Conservation (phyloP, 306 rosid genomes). For the Gastrolobium bilobum region DNA sequence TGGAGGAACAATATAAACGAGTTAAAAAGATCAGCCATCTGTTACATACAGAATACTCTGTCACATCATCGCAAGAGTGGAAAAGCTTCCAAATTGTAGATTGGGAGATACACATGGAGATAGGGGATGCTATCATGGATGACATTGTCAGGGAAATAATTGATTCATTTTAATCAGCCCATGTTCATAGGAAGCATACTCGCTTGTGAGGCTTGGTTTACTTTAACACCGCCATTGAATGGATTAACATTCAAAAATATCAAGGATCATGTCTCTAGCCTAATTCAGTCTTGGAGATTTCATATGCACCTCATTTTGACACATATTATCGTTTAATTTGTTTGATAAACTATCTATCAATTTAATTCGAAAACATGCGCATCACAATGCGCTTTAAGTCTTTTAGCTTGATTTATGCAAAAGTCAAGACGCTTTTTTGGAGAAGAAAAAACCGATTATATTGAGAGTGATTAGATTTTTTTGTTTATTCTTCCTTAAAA, state of each 20-base stretch:
- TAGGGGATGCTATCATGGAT: constrained; percentile 61
- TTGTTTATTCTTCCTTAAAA: too few species aligned
- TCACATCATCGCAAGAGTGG: constrained; percentile 52
- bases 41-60: constrained; percentile 40
- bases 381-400: too few species aligned
- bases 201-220: constrained; percentile 23
- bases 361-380: too few species aligned
- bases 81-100: constrained; percentile 37
- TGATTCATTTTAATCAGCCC: constrained; percentile 37
- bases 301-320: not conserved
- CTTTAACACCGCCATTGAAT: not conserved
- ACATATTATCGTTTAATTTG: not conserved
- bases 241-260: not conserved
- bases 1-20: constrained; percentile 47
- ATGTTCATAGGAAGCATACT: constrained; percentile 12
- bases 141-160: constrained; percentile 53
- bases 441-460: too few species aligned
- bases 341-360: too few species aligned
- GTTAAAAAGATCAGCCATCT: constrained; percentile 20
- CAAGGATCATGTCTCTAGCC: not conserved
- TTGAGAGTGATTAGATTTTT: too few species aligned
- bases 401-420: too few species aligned
- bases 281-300: not conserved
- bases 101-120: constrained; percentile 43
- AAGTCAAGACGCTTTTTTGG: too few species aligned